These are phyloP conservation scores for Termitomyces sp. DNA, from an alignment of 768 basidiomycete genomes.

Conservation along the genomic window DNA sequence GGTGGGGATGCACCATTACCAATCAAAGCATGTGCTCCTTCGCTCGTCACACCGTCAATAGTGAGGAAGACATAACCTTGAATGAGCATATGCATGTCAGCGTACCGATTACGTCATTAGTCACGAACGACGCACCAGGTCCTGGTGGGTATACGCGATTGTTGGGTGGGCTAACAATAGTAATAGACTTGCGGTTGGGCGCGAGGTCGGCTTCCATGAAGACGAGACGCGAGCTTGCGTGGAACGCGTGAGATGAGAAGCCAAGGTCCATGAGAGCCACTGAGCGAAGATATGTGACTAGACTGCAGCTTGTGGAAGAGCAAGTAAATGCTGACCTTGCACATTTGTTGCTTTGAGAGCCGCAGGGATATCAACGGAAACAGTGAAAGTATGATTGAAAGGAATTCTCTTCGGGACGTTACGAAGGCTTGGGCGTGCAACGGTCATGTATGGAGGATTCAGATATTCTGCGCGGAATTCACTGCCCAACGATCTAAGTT, in stretches of 20 bases:
- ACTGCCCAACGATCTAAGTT: conserved; percentile 11
- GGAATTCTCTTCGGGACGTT: conserved; percentile 32
- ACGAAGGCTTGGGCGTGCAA: conserved; percentile 28
- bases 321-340: conserved; percentile 18
- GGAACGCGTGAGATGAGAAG: conserved; percentile 38
- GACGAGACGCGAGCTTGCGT: conserved; percentile 34
- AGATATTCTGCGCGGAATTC: conserved; percentile 42
- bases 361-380: conserved; percentile 28
- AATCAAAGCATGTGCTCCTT: conserved; percentile 31
- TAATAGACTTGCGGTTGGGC: conserved; percentile 25
- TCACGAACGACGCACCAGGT: conserved; percentile 25
- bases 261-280: conserved; percentile 38
- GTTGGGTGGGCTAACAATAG: conserved; percentile 30
- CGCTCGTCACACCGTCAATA: conserved; percentile 30
- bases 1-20: conserved; percentile 35
- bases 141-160: conserved; percentile 37
- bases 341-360: conserved; percentile 21
- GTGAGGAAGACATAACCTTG: conserved; percentile 25
- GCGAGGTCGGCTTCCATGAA: conserved; percentile 31
- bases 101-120: not conserved
- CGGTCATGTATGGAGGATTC: conserved; percentile 38
- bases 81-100: not conserved
- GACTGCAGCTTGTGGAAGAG: not conserved
- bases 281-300: conserved; percentile 1
- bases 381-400: conserved; percentile 32